These are phyloP conservation scores for Tetracentron sinense DNA, from an alignment of 164 flowering plant genomes.

Conservation along the genomic window DNA sequence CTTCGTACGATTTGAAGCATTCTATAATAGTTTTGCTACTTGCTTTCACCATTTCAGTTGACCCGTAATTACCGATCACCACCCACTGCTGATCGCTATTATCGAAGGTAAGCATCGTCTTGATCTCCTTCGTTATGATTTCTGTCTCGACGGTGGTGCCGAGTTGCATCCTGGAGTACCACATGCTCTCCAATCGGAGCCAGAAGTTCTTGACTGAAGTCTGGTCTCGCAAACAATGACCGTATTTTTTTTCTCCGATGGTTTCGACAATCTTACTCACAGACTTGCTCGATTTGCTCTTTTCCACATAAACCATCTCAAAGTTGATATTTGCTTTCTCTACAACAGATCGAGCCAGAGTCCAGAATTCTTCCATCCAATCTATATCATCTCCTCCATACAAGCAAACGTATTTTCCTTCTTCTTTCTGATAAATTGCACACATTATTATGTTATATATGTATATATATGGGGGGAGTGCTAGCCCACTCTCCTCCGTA, in stretches of 20 bases:
- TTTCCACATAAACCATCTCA: conserved; percentile 49
- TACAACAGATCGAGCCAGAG: conserved; percentile 13
- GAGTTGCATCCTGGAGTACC: conserved; percentile 34
- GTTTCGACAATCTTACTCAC: conserved; percentile 8
- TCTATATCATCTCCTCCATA: conserved; percentile 46
- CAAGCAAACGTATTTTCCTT: conserved; percentile 29
- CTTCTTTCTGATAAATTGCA: conserved; percentile 18
- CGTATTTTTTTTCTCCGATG: neutral
- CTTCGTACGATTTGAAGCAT: conserved; percentile 5
- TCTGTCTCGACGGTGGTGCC: conserved; percentile 28
- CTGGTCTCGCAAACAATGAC: conserved; percentile 25
- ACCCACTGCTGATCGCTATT: conserved; percentile 28
- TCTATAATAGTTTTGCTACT: conserved; percentile 4
- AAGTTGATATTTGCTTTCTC: conserved; percentile 12
- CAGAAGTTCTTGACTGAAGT: conserved; percentile 37
- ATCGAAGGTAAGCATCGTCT: conserved; percentile 34
- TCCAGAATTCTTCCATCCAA: conserved; percentile 35
- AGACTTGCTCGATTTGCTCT: conserved; percentile 31
- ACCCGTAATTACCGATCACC: conserved; percentile 25
- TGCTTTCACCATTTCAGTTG: conserved; percentile 16
- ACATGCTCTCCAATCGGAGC: conserved; percentile 42
- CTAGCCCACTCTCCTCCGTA: too few relatives aligned
- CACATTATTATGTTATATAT: too few relatives aligned
- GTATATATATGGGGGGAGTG: too few relatives aligned
- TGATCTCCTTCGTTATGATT: conserved; percentile 23